Base-by-base conservation (phyloP, 192 early-diverging fungal species). In the Neocallimastix lanati region DNA sequence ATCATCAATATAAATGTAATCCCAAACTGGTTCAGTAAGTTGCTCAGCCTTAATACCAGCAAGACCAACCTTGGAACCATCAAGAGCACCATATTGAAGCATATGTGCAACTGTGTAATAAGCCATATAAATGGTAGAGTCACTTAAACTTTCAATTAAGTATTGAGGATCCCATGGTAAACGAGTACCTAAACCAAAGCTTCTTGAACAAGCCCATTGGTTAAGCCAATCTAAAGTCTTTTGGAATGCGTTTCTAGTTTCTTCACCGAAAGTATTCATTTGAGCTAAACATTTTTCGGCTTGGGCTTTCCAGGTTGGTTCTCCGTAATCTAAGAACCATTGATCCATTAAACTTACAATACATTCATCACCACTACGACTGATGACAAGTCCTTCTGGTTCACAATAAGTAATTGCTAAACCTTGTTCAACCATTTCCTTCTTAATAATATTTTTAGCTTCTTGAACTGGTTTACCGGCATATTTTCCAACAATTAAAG, bases 81-180 rank as follows among this genome's bases (percentile, higher is more conserved):
- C 90, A 9, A 98, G 86, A n/a, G 89, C 92, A 7, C 90, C 92
- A 37, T 85, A n/a, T 67, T 67, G 50, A 67, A 67, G 50, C 25
- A 67, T 27, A 9, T 95, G 94, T 12, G 95, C 91, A 35, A 99
- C 92, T 25, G 98, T 98, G 89, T 99, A 99, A 89, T 98, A 99
- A 33, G 98, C 94, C 98, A 99, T 99, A 86, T 99, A 99, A 80
- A 99, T 98, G 28, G 98, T 99, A 27, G 98, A 99, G 83, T 99
- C 98, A 25, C 92, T 93, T 28, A 99, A 88, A 38, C 94, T 95
- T 88, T 99, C 98, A 80, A 99, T 95, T 83, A 99, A 85, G 85
- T 89, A 95, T 81, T 92, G 87, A 35, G 87, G 86, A 82, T 99
- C 96, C 96, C 96, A 98, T 16, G 98, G 98, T 78, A 99, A 85